phyloP scores from a whole-genome alignment of 495 filamentous ascomycete species.

The Daldinia childiae region DNA sequence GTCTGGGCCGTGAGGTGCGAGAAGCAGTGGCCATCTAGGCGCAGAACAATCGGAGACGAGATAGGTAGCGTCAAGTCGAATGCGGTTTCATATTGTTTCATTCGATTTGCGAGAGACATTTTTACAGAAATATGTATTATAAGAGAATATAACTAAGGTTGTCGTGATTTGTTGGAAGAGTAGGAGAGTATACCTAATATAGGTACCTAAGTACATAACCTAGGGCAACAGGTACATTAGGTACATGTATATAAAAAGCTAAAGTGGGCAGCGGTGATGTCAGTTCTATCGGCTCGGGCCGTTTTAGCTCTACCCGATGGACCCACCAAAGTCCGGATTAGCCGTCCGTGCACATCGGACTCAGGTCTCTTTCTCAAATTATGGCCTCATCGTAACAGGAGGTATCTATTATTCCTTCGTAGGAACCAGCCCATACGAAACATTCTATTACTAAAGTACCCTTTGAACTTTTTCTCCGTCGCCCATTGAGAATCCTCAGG shows the following conservation, averaged over 20 bases:
- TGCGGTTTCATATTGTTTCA: slow-evolving; percentile 26
- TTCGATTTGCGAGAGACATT: slow-evolving; percentile 23
- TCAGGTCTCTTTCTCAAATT: too few species aligned
- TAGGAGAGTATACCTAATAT: not conserved
- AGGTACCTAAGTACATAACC: too few species aligned
- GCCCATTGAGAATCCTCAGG: too few species aligned
- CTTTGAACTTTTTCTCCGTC: too few species aligned
- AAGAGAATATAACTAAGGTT: not conserved
- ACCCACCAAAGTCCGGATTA: slow-evolving; percentile 15
- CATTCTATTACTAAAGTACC: too few species aligned
- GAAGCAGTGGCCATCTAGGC: slow-evolving; percentile 26
- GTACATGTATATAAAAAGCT: not conserved
- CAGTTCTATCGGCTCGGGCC: slow-evolving; percentile 13
- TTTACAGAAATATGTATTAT: not conserved
- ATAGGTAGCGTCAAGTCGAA: slow-evolving; percentile 16
- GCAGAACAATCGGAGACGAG: slow-evolving; percentile 21
- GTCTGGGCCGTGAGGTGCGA: slow-evolving; percentile 17
- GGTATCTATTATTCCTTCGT: too few species aligned
- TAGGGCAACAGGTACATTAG: too few species aligned
- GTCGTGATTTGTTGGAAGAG: not conserved
- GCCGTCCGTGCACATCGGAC: not conserved
- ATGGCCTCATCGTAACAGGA: too few species aligned
- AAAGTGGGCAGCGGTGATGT: slow-evolving; percentile 13
- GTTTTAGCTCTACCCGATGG: not conserved
- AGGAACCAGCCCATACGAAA: too few species aligned